Base-by-base conservation (phyloP, 2,329 filamentous ascomycete species). In the Tolypocladium nubicola region DNA sequence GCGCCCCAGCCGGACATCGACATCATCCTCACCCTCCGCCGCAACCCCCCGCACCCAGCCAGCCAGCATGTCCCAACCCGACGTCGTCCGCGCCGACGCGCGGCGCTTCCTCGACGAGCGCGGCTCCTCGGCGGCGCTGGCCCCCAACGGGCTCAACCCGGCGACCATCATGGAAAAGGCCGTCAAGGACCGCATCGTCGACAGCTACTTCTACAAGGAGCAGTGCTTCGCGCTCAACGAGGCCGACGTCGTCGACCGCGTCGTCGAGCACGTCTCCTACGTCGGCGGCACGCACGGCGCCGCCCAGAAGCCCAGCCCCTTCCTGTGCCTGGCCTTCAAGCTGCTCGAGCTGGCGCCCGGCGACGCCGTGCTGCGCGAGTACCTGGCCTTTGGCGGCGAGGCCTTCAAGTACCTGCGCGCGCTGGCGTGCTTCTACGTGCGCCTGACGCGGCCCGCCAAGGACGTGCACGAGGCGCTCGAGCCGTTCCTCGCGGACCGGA, bases 161-260 rank as follows among this genome's bases (percentile, higher is more conserved):
- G 89, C 91, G n/a, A 92, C 89, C 5, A 89, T 97, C 59, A 89
- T 97, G 81, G 93, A 97, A 73, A 96, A 96, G 72, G 88, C 91
- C 45, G 90, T 97, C 63, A 89, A 89, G 68, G 94, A 99, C 74
- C 91, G 94, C 69, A 97, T 99, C 72, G 85, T 92, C 64, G 91
- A 96, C 68, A 90, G 86, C 56, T 95, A 96, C 75, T 99, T 96
- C 77, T 99, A 91, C 88, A 97, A 97, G 73, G 94, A 97, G 75
- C 92, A 97, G 76, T 97, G 94, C 71, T 99, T 97, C 74, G 94
- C 89, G 47, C 80, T 99, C 62, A 99, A 97, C 76, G 85, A 87
- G 69, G 83, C 84, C 55, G 83, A 86, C 72, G 78, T 99, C 7
- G 87, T 96, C 65, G 90, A 97, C 75, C 89, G 94, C 62, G 92